These are phyloP conservation scores for Coemansia sp. DNA, from an alignment of 192 early-diverging fungal genomes.

Conservation along the genomic window DNA sequence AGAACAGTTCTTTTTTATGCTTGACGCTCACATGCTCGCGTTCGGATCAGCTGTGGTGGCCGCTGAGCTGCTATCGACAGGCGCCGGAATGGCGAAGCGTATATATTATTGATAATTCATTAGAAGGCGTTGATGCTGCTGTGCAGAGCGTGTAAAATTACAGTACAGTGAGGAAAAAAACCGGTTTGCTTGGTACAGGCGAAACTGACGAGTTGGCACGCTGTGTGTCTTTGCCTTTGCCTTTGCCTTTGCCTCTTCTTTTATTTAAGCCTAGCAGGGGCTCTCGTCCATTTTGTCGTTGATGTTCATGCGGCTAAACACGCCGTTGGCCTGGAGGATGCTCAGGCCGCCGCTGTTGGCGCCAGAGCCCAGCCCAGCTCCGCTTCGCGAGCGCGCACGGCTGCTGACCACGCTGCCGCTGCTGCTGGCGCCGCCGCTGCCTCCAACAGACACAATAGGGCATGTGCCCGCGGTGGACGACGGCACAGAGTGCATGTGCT, in stretches of 20 bases:
- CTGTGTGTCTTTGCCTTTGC: background rate
- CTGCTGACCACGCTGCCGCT: slow-evolving; percentile 2
- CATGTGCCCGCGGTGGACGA: slow-evolving; percentile 13
- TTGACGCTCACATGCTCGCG: background rate
- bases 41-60: background rate
- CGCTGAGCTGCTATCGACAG: background rate
- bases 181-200: background rate
- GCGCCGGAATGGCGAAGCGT: background rate
- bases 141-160: slow-evolving; percentile 1
- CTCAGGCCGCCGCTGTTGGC: slow-evolving; percentile 9
- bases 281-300: slow-evolving; percentile 26
- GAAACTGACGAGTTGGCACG: background rate
- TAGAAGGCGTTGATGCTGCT: background rate
- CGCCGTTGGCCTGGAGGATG: slow-evolving; percentile 43
- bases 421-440: background rate
- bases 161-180: background rate
- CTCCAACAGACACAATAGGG: slow-evolving; percentile 1
- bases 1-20: background rate
- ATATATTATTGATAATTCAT: background rate
- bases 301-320: slow-evolving; percentile 52
- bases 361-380: slow-evolving; percentile 9
- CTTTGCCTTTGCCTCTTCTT: background rate
- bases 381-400: slow-evolving; percentile 40
- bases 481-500: slow-evolving; percentile 1
- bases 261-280: background rate